These are phyloP conservation scores for Laguncularia racemosa DNA, from an alignment of 345 rosid species.

Conservation along the genomic window DNA sequence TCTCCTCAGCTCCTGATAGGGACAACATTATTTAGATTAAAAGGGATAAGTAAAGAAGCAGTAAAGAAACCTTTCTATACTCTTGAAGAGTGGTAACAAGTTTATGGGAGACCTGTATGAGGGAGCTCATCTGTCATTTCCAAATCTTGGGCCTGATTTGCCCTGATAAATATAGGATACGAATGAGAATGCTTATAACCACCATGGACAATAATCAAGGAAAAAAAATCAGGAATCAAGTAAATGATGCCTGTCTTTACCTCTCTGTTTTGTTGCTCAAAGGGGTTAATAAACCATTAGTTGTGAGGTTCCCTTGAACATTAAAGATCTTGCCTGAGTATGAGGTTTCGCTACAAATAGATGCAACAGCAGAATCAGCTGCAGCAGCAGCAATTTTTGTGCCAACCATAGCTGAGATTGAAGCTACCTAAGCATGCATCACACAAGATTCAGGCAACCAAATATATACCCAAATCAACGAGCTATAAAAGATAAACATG, in stretches of 20 bases:
- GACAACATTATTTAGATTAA: slow-evolving; percentile 8
- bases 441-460: too few relatives aligned
- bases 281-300: slow-evolving; percentile 25
- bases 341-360: slow-evolving; percentile 66
- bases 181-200: too few relatives aligned
- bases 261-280: slow-evolving; percentile 24
- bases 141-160: slow-evolving; percentile 26
- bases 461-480: too few relatives aligned
- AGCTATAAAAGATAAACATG: too few relatives aligned
- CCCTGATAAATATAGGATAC: slow-evolving; percentile 28
- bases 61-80: neutral
- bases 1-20: slow-evolving; percentile 38
- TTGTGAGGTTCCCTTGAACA: slow-evolving; percentile 19
- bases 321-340: slow-evolving; percentile 69
- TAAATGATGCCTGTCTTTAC: slow-evolving; percentile 6
- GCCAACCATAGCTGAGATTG: slow-evolving; percentile 53
- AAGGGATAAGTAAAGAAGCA: neutral
- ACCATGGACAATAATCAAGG: neutral
- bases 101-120: neutral
- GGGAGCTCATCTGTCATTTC: slow-evolving; percentile 27
- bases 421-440: slow-evolving; percentile 31
- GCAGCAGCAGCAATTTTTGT: slow-evolving; percentile 66
- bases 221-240: neutral
- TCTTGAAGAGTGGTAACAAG: neutral
- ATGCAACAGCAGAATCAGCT: slow-evolving; percentile 71